Conservation (phyloP, 352 stramenopile species). For the Globisporangium uncinulatum region DNA sequence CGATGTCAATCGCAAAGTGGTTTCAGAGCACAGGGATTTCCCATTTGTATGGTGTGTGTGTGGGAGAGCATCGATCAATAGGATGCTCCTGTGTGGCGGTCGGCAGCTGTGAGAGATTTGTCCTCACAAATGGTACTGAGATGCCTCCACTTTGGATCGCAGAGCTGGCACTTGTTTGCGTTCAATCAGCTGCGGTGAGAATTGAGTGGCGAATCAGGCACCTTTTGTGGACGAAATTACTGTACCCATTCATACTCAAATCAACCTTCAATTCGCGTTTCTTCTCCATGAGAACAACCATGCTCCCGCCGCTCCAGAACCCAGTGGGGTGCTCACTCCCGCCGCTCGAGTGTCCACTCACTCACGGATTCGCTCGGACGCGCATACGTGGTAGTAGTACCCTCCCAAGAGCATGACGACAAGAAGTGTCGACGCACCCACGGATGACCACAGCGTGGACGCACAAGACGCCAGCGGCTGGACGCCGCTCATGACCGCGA, state of each 20-base stretch:
- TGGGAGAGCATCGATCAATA: too few species aligned
- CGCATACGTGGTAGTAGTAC: background rate
- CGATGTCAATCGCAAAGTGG: too few species aligned
- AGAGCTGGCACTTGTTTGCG: too few species aligned
- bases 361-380: background rate
- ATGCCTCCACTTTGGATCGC: too few species aligned
- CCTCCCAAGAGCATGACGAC: background rate
- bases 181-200: background rate
- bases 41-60: too few species aligned
- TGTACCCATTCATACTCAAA: background rate
- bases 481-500: conserved; percentile 7
- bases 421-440: background rate
- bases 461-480: background rate
- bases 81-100: too few species aligned
- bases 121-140: too few species aligned
- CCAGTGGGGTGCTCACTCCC: background rate
- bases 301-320: too few species aligned
- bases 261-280: background rate
- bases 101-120: too few species aligned
- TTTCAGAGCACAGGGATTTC: too few species aligned
- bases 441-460: background rate
- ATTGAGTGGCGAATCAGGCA: background rate
- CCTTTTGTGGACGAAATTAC: background rate
- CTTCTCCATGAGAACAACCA: background rate
- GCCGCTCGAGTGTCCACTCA: background rate